phyloP scores from a whole-genome alignment of 2,329 filamentous ascomycete species.

The Epicoccum sorghinum region DNA sequence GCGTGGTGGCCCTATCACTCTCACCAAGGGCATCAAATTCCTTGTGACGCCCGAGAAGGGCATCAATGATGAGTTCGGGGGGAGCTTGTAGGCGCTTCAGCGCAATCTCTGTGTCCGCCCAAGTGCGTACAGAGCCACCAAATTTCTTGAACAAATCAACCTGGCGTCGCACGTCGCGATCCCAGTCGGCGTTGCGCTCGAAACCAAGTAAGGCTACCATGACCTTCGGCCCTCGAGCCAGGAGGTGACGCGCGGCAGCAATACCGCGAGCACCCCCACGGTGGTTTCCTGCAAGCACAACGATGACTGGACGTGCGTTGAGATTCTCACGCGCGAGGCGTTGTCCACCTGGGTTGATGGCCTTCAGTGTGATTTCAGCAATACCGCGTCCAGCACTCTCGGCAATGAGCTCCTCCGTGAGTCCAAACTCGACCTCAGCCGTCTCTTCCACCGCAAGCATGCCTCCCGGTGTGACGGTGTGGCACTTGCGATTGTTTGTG shows the following conservation, averaged over 20 bases:
- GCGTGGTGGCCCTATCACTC: slow-evolving; percentile 80
- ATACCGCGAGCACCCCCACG: slow-evolving; percentile 84
- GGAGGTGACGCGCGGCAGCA: slow-evolving; percentile 83
- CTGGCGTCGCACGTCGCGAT: slow-evolving; percentile 81
- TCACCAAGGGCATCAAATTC: slow-evolving; percentile 87
- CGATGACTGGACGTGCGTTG: slow-evolving; percentile 62
- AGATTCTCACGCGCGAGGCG: slow-evolving; percentile 57
- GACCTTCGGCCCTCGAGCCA: slow-evolving; percentile 80
- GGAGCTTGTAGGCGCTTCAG: slow-evolving; percentile 64
- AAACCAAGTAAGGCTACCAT: slow-evolving; percentile 84
- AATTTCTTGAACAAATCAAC: slow-evolving; percentile 83
- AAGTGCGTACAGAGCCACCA: slow-evolving; percentile 72
- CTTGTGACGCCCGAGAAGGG: slow-evolving; percentile 82
- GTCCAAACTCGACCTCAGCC: slow-evolving; percentile 82
- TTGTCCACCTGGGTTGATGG: slow-evolving; percentile 66
- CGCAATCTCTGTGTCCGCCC: slow-evolving; percentile 62
- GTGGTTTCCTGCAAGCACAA: slow-evolving; percentile 95
- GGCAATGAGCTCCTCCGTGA: slow-evolving; percentile 87
- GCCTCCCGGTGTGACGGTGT: slow-evolving; percentile 71
- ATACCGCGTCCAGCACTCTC: slow-evolving; percentile 91
- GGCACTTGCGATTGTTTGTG: slow-evolving; percentile 61
- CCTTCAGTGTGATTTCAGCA: slow-evolving; percentile 77
- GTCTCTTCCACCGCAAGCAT: slow-evolving; percentile 94
- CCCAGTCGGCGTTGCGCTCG: slow-evolving; percentile 79
- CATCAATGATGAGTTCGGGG: slow-evolving; percentile 85